Evolutionary conservation across 306 rosid genomes (phyloP), one percentile per base, ranked within the genome.

Genomic region (Vicia faba): DNA sequence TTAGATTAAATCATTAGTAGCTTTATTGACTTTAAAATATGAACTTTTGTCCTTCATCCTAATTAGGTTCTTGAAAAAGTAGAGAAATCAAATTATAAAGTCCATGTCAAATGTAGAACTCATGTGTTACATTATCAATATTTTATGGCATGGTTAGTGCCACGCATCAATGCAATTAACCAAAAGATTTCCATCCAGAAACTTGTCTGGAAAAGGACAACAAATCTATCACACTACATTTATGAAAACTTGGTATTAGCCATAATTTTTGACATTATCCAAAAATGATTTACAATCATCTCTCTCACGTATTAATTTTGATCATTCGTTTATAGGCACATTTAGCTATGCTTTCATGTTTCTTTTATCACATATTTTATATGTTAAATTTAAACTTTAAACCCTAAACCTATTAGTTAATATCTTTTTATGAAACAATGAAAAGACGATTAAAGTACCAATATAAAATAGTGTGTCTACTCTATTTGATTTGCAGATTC

Each of bases 111-210:
- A 14, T 29, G 14, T 58, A n/a, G 43, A n/a, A n/a, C 4, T 31
- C 40, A 3, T 54, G 28, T 5, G 57, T 25, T 11, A 23, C 5
- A 3, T 19, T 50, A 50, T 55, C 38, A 6, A 0, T 55, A 13
- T 26, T 28, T 26, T 28, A 55, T 55, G 61, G 61, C 11, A 55
- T 55, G 19, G 19, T 55, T 55, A 31, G 63, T 58, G 63, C 41
- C 63, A 56, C 62, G 62, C 40, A 56, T 11, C 11, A n/a, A 2
- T 54, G 1, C 14, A 2, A 29, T 29, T 56, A 29, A 23, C 20
- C 62, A 56, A 56, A 56, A 56, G 11, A 6, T 29, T 56, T 11
- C 5, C 62, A 56, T 28, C 11, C 12, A 55, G 38, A 55, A 55
- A 26, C 61, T 4, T 26, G 61, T 26, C 4, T 45, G 8, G 63